Conservation (phyloP, 2,329 filamentous ascomycete species). For the Sporothrix inflata region DNA sequence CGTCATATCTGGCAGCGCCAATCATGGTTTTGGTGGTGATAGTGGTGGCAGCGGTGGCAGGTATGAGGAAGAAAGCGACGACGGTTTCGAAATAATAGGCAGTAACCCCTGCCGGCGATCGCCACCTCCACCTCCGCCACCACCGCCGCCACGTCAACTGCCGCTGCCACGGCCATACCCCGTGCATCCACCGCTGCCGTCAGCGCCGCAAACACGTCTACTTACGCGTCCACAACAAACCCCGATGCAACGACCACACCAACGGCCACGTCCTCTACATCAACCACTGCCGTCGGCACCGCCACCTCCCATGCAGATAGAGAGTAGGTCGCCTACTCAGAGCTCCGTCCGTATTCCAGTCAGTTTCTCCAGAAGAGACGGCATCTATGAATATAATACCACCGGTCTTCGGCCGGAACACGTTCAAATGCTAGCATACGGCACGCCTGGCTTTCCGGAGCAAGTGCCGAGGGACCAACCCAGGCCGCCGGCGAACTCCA, state of each 20-base stretch:
- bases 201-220: background rate
- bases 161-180: no score
- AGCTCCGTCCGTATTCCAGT: background rate
- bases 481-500: background rate
- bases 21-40: background rate
- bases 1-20: background rate
- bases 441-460: background rate
- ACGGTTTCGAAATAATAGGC: background rate
- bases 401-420: background rate
- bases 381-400: background rate
- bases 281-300: background rate
- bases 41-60: background rate
- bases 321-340: background rate
- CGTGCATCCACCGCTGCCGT: background rate
- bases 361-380: background rate
- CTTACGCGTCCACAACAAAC: no score
- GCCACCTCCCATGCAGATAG: background rate
- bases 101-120: background rate
- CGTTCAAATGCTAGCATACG: background rate
- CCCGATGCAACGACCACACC: background rate
- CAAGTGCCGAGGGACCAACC: background rate
- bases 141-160: background rate
- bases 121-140: background rate
- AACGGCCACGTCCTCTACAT: background rate
- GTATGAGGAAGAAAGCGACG: background rate